phyloP scores from a whole-genome alignment of 768 basidiomycete genomes.

The Pleurotus tuber-regium region DNA sequence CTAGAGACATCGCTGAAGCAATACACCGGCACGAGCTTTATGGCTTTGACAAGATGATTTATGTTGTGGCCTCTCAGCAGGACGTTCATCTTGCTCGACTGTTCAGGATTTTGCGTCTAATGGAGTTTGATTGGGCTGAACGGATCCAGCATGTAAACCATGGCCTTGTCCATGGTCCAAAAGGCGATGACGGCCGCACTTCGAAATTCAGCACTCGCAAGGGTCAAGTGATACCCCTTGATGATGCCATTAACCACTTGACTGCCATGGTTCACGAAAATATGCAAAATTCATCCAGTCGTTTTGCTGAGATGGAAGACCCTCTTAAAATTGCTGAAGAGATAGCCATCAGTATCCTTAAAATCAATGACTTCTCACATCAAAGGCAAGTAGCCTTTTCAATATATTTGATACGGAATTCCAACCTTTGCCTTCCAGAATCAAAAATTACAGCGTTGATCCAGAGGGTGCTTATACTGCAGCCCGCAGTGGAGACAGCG shows the following conservation, averaged over 20 bases:
- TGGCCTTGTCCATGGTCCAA: conserved; percentile 4
- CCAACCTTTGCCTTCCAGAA: not conserved
- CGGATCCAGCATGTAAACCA: conserved; percentile 4
- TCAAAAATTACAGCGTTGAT: conserved; percentile 1
- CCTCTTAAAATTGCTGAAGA: conserved; percentile 2
- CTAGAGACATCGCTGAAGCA: conserved; percentile 74
- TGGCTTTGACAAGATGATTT: conserved; percentile 65
- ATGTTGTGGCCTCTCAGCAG: conserved; percentile 33
- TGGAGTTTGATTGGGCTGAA: not conserved
- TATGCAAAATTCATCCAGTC: not conserved
- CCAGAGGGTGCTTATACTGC: not conserved
- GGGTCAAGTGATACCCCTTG: not conserved
- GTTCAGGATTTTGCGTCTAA: conserved; percentile 25
- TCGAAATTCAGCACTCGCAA: conserved; percentile 2
- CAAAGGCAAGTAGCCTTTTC: not conserved
- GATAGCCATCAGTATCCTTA: conserved; percentile 2
- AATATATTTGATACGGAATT: not conserved
- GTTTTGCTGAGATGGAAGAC: not conserved
- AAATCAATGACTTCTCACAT: conserved; percentile 5
- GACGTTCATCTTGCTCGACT: conserved; percentile 12
- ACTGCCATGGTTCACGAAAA: not conserved
- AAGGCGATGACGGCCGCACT: not conserved
- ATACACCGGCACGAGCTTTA: conserved; percentile 67
- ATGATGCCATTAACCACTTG: not conserved
- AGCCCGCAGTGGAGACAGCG: not conserved